Evolutionary conservation across 2,329 filamentous ascomycete genomes (phyloP).

Genomic region (Nemania sp.): DNA sequence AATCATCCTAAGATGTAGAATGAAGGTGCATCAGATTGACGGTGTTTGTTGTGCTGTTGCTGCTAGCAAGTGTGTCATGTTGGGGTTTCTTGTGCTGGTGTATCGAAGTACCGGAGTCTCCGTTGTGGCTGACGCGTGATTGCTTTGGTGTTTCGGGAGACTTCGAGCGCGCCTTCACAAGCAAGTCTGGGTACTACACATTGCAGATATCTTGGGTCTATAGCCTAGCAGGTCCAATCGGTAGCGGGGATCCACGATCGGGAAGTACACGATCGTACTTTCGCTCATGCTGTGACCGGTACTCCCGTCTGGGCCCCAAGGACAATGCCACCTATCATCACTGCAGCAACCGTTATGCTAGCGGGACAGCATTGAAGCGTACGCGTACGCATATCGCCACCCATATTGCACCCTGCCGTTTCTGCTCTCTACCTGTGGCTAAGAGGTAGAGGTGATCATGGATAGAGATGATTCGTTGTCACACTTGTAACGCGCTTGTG

Average conservation of each 20-base stretch:
- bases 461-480: neutral
- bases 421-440: too few species aligned
- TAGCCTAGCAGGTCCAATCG: too few species aligned
- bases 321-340: too few species aligned
- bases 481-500: neutral
- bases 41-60: conserved; percentile 1
- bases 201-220: too few species aligned
- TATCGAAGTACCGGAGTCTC: neutral
- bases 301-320: too few species aligned
- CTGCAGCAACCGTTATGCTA: too few species aligned
- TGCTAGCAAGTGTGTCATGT: too few species aligned
- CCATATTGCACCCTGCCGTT: too few species aligned
- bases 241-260: too few species aligned
- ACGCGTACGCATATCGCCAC: too few species aligned
- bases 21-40: neutral
- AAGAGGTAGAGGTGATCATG: neutral
- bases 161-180: neutral
- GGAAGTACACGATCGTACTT: neutral
- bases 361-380: too few species aligned
- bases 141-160: neutral
- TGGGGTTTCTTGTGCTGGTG: neutral
- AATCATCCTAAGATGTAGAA: neutral
- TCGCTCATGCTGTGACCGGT: neutral
- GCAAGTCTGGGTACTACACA: too few species aligned
- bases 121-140: neutral